Conservation (phyloP, 129 eudicot genomes). For the Daucus carota region DH1_v3.0 NC_030389.2:34781501-34782000, state of each 20-base stretch:
- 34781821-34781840: background rate
- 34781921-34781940: too few species aligned
- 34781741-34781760: background rate
- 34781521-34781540: conserved; percentile 1
- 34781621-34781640: conserved; percentile 8
- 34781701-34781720: background rate
- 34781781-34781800: background rate
- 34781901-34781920: too few species aligned
- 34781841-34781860: background rate
- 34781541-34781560: background rate
- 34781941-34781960: too few species aligned
- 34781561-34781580: conserved; percentile 12
- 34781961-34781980: too few species aligned
- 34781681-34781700: background rate
- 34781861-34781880: background rate
- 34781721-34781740: background rate
- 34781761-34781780: background rate
- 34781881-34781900: background rate
- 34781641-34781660: conserved; percentile 15
- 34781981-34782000: too few species aligned
- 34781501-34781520: background rate
- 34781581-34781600: background rate
- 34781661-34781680: conserved; percentile 3
- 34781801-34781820: background rate
- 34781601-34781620: conserved; percentile 7